phyloP scores from a whole-genome alignment of 2,329 filamentous ascomycete genomes.

The Volutella citrinella region DNA sequence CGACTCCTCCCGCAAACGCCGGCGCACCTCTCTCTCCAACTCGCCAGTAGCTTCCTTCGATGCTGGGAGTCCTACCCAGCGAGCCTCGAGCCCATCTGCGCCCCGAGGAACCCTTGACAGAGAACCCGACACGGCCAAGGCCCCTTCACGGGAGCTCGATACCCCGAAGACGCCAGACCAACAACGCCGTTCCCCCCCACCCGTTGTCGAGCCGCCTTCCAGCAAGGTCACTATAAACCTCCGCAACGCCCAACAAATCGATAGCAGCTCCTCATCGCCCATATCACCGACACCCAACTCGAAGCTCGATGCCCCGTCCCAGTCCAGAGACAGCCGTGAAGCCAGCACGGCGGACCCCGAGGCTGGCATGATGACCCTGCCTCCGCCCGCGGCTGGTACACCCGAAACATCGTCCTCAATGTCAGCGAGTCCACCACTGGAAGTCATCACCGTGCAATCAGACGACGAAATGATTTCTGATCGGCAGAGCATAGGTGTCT shows the following conservation, averaged over 20 bases:
- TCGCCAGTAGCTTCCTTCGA: conserved; percentile 54
- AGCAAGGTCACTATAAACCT: conserved; percentile 61
- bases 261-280: conserved; percentile 42
- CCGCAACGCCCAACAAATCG: conserved; percentile 42
- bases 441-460: conserved; percentile 39
- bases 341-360: conserved; percentile 47
- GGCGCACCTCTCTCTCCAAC: conserved; percentile 55
- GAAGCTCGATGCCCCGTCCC: conserved; percentile 9
- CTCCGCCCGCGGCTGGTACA: too few relatives aligned
- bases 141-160: conserved; percentile 40
- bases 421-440: conserved; percentile 42
- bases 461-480: conserved; percentile 34
- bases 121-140: conserved; percentile 22
- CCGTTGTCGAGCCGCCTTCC: conserved; percentile 38
- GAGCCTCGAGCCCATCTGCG: conserved; percentile 18
- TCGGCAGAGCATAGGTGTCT: conserved; percentile 28
- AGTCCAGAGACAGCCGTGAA: too few relatives aligned
- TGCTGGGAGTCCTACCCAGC: conserved; percentile 31
- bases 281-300: conserved; percentile 35
- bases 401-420: conserved; percentile 39
- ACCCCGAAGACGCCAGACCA: conserved; percentile 42
- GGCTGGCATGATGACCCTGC: conserved; percentile 33
- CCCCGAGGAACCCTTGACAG: conserved; percentile 30
- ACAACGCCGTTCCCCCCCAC: conserved; percentile 28
- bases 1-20: conserved; percentile 56